phyloP scores from a whole-genome alignment of 768 basidiomycete species.

The Tulasnella sp. region DNA sequence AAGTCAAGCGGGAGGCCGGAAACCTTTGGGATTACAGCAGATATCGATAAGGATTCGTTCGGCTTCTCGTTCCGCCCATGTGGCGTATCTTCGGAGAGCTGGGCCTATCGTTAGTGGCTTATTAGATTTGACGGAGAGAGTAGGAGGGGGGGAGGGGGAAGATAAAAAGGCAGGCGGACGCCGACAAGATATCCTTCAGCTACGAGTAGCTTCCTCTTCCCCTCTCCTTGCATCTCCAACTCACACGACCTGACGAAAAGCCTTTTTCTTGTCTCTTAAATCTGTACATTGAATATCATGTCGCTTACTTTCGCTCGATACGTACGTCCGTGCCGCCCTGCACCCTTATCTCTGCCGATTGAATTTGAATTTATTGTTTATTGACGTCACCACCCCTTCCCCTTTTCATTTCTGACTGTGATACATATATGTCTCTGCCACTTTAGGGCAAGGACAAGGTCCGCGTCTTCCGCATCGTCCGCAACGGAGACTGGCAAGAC shows the following conservation, averaged over 20 bases:
- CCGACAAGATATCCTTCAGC: neutral
- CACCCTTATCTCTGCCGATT: neutral
- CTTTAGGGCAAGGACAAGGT: slow-evolving; percentile 80
- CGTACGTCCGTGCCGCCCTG: neutral
- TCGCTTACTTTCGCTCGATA: slow-evolving; percentile 15
- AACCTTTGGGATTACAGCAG: neutral
- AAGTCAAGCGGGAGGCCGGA: neutral
- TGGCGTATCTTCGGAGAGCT: neutral
- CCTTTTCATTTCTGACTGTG: neutral
- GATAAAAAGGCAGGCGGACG: neutral
- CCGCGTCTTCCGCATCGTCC: slow-evolving; percentile 78
- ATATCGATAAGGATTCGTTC: neutral
- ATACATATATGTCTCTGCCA: too few species aligned
- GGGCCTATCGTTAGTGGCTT: neutral
- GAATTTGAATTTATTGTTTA: neutral
- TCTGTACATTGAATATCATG: neutral
- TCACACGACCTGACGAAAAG: neutral
- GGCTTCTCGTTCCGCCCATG: neutral
- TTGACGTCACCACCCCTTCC: neutral
- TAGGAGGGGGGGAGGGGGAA: neutral
- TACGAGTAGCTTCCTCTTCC: neutral
- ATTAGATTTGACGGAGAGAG: neutral
- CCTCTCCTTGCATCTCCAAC: neutral
- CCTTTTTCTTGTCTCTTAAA: neutral
- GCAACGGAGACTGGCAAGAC: slow-evolving; percentile 60